Evolutionary conservation across 2,329 filamentous ascomycete species (phyloP).

Genomic region (Colletotrichum graminicola): DNA sequence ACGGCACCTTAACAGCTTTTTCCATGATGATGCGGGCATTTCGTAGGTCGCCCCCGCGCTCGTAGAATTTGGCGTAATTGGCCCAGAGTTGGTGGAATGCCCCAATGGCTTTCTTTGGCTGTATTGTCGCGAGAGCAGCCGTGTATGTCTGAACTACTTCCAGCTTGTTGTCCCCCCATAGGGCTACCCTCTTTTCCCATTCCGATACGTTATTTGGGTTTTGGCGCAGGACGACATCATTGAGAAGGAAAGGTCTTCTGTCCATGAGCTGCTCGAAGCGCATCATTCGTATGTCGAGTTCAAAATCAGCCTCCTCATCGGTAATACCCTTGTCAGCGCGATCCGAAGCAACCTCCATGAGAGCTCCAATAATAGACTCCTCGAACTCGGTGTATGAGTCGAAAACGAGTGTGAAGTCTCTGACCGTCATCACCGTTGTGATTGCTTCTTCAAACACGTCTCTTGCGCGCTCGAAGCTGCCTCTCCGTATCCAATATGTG

Average conservation of each 20-base stretch:
- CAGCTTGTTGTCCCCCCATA: slow-evolving; percentile 93
- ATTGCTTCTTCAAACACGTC: slow-evolving; percentile 97
- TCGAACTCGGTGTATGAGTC: slow-evolving; percentile 98
- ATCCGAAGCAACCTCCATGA: slow-evolving; percentile 88
- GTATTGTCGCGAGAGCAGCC: slow-evolving; percentile 90
- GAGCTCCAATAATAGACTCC: slow-evolving; percentile 89
- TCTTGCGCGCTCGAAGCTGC: slow-evolving; percentile 90
- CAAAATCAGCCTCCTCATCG: slow-evolving; percentile 89
- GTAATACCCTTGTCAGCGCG: slow-evolving; percentile 83
- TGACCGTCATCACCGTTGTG: slow-evolving; percentile 97
- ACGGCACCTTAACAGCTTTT: slow-evolving; percentile 97
- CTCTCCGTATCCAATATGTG: slow-evolving; percentile 95
- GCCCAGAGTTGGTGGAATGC: slow-evolving; percentile 96
- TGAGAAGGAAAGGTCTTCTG: slow-evolving; percentile 92
- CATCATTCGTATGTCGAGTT: slow-evolving; percentile 97
- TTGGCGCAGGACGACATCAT: slow-evolving; percentile 93
- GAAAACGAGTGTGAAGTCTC: slow-evolving; percentile 96
- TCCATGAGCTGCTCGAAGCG: slow-evolving; percentile 99
- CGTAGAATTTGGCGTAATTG: slow-evolving; percentile 98
- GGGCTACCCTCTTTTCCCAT: slow-evolving; percentile 95
- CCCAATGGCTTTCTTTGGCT: slow-evolving; percentile 93
- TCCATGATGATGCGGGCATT: slow-evolving; percentile 95
- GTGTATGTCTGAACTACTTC: slow-evolving; percentile 97
- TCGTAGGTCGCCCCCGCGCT: slow-evolving; percentile 83
- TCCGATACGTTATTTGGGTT: slow-evolving; percentile 97